Evolutionary conservation across 2,329 filamentous ascomycete genomes (phyloP).

Genomic region (Venturia aucupariae): DNA sequence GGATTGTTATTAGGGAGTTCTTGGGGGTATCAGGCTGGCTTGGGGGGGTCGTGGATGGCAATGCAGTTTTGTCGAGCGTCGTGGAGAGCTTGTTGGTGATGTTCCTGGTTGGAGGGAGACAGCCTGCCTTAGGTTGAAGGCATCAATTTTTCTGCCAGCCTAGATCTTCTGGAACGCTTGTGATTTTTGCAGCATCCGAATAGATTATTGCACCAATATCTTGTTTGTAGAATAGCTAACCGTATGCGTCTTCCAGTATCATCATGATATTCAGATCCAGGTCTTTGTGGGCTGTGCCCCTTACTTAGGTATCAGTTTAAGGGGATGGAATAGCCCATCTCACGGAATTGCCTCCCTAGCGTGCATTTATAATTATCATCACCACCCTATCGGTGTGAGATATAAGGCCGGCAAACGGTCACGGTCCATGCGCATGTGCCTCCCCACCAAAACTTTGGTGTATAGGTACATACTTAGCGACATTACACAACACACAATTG

Average conservation of each 20-base stretch:
- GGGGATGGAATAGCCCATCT: background rate
- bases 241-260: background rate
- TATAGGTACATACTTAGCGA: too few species aligned
- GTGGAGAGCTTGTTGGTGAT: background rate
- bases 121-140: too few species aligned
- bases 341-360: background rate
- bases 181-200: background rate
- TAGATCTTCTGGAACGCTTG: background rate
- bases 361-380: background rate
- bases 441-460: too few species aligned
- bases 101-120: background rate
- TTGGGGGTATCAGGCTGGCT: conserved; percentile 5
- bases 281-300: background rate
- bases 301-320: conserved; percentile 8
- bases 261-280: background rate
- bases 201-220: background rate
- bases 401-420: too few species aligned
- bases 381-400: too few species aligned
- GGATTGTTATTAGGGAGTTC: background rate
- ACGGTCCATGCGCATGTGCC: too few species aligned
- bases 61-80: background rate
- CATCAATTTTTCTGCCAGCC: too few species aligned
- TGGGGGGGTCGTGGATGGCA: background rate
- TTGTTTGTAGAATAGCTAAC: background rate
- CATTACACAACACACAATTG: too few species aligned